A percentile compares a stretch with the other conserved stretches of the same genome.
Conservation (phyloP, 2,329 filamentous ascomycete genomes). For the Penicillium sp. region DNA sequence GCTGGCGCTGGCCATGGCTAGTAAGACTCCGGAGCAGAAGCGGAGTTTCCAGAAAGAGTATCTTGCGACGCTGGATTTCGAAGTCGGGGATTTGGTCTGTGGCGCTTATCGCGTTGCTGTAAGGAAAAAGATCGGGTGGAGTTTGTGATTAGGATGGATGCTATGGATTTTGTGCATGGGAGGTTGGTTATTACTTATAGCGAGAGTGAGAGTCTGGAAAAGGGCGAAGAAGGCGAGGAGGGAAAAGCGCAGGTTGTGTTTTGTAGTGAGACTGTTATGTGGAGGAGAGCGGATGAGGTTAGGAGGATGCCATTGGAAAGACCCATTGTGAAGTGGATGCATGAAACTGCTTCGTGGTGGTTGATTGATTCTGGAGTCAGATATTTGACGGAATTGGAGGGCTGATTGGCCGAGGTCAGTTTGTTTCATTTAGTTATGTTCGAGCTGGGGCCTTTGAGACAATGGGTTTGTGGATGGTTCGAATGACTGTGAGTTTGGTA, state of each 20-base stretch:
- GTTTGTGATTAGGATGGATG: conserved; percentile 28
- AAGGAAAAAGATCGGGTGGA: conserved; percentile 31
- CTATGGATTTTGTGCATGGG: conserved; percentile 20
- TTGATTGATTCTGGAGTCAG: conserved; percentile 35
- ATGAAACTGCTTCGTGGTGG: conserved; percentile 39
- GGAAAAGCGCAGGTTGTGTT: conserved; percentile 22
- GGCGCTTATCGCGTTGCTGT: conserved; percentile 31
- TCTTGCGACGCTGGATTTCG: conserved; percentile 30
- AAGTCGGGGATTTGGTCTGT: conserved; percentile 33
- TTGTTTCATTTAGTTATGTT: not conserved
- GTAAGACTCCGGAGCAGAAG: conserved; percentile 12
- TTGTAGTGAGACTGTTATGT: conserved; percentile 34
- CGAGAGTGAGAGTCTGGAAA: not conserved
- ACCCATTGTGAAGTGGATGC: conserved; percentile 29
- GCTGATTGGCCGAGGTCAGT: not conserved
- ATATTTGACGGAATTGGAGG: conserved; percentile 30
- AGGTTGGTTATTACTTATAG: conserved; percentile 26
- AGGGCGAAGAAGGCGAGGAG: not conserved
- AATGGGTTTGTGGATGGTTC: not conserved
- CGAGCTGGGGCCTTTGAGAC: not conserved
- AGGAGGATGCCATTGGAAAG: conserved; percentile 33
- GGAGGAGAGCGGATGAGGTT: conserved; percentile 22
- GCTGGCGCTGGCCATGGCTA: conserved; percentile 26
- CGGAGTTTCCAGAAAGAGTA: conserved; percentile 28
- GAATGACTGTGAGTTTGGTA: not conserved